Conservation (phyloP, 2,329 filamentous ascomycete genomes). For the Neoscytalidium dimidiatum region DNA sequence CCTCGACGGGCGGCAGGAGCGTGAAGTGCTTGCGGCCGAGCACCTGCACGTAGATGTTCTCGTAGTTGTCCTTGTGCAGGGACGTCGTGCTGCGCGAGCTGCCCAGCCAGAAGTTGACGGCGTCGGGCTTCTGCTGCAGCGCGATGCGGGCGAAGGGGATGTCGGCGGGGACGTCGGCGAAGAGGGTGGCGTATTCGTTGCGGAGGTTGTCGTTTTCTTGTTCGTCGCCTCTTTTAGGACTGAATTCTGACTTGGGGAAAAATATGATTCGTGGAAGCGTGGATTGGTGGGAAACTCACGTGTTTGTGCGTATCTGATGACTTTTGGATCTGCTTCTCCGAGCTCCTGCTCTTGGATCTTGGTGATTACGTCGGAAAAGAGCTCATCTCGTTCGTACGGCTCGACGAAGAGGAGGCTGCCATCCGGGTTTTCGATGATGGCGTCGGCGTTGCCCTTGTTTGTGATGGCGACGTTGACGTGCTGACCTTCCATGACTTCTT, state of each 20-base stretch:
- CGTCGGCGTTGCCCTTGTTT: constrained; percentile 63
- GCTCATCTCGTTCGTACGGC: constrained; percentile 66
- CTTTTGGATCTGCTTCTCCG: neutral
- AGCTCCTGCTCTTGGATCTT: constrained; percentile 61
- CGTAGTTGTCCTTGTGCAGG: constrained; percentile 80
- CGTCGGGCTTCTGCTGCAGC: constrained; percentile 66
- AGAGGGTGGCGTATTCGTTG: constrained; percentile 68
- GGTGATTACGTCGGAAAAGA: constrained; percentile 63
- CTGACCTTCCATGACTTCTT: constrained; percentile 54
- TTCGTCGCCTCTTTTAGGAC: neutral
- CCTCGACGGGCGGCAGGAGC: constrained; percentile 70
- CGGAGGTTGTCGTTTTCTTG: constrained; percentile 77
- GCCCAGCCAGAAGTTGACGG: constrained; percentile 82
- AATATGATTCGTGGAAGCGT: too few relatives aligned
- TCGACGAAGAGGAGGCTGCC: constrained; percentile 60
- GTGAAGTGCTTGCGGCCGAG: constrained; percentile 74
- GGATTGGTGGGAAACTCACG: constrained; percentile 60
- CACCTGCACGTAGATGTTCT: constrained; percentile 81
- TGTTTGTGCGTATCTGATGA: constrained; percentile 68
- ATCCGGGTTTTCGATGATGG: constrained; percentile 65
- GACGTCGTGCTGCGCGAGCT: constrained; percentile 68
- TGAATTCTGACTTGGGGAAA: too few relatives aligned
- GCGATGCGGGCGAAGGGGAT: constrained; percentile 75
- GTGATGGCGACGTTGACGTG: constrained; percentile 76
- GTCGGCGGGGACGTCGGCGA: constrained; percentile 61